phyloP scores from a whole-genome alignment of 495 filamentous ascomycete genomes.

The Penicillium manginii region DNA sequence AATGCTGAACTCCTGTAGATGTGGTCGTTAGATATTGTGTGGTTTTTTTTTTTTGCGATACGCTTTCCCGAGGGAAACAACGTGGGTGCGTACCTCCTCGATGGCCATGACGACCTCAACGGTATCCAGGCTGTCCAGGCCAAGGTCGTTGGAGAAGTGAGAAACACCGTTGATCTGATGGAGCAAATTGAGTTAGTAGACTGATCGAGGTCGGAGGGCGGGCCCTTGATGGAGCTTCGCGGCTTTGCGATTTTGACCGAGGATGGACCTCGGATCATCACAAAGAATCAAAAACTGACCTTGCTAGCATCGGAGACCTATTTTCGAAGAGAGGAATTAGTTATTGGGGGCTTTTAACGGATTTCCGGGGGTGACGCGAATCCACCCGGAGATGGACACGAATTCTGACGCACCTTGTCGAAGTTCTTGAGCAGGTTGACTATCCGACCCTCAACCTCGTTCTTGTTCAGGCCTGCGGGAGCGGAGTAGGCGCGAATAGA shows the following conservation, averaged over 20 bases:
- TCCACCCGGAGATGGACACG: constrained; percentile 11
- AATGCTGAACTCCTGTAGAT: constrained; percentile 92
- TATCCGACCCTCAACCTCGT: constrained; percentile 91
- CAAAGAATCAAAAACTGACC: constrained; percentile 53
- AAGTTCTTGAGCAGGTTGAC: constrained; percentile 89
- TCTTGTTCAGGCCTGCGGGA: constrained; percentile 71
- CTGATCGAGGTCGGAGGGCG: constrained; percentile 6
- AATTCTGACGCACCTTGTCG: constrained; percentile 78
- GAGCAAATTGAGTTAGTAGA: constrained; percentile 19
- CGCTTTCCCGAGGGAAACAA: constrained; percentile 21
- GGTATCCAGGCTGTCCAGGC: constrained; percentile 94
- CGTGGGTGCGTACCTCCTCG: constrained; percentile 77
- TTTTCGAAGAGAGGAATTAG: constrained; percentile 13
- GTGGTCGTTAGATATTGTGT: constrained; percentile 27
- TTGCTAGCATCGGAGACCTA: constrained; percentile 77
- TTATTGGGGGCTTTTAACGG: constrained; percentile 17
- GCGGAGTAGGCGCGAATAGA: constrained; percentile 85
- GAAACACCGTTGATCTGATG: constrained; percentile 74
- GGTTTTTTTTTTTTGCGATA: constrained; percentile 10
- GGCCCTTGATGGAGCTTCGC: constrained; percentile 4
- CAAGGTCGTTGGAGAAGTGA: constrained; percentile 95
- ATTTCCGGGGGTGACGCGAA: constrained; percentile 15
- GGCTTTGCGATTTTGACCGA: not conserved
- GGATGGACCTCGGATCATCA: constrained; percentile 2
- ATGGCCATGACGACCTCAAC: constrained; percentile 99